Evolutionary conservation across 805 yeast species (phyloP), one percentile per base, ranked within the genome.

Genomic region (Saccharomycopsis fibuligera): DNA sequence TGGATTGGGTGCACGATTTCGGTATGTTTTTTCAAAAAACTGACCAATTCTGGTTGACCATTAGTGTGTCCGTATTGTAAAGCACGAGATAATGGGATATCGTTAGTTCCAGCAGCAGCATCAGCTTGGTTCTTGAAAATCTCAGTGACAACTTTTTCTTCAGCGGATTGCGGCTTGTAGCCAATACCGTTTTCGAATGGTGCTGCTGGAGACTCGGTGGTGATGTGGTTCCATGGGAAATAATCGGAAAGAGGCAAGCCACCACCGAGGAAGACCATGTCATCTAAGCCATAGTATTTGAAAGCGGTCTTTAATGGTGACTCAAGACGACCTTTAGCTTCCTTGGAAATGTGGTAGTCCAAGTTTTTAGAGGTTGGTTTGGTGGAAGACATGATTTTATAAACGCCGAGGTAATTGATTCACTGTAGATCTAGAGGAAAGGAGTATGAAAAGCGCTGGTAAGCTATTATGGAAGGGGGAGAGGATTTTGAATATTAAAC

Each of bases 171-270:
- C 45, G 79, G 75, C 38, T 60, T 66, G n/a, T 83, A 81, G 30
- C 82, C 86, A 54, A 87, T 84, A 48, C 96, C 96, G 25, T 79
- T 72, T 12, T 70, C 60, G 63, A 89, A 91, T 1, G 96, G 95
- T 21, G 93, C 84, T 10, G 79, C 73, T 49, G 96, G 95, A 5
- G 88, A 72, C 48, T 78, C 78, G 12, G 84, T 83, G 21, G 74
- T 63, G 50, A 91, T 64, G 56, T 79, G 77, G 59, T 89, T 87
- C 76, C 91, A 87, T 39, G 99, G 98, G 76, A 91, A 91, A 67
- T 86, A 85, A 55, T 85, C 91, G 23, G 96, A 70, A 63, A 87
- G 69, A 12, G 99, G 99, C 58, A 91, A 76, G 5, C 99, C 99
- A 59, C 98, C 99, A 48, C 97, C 98, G 48, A 91, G 76, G 62